These are phyloP conservation scores for Phytomonas francai DNA, from an alignment of 208 protist genomes.

Conservation along the genomic window DNA sequence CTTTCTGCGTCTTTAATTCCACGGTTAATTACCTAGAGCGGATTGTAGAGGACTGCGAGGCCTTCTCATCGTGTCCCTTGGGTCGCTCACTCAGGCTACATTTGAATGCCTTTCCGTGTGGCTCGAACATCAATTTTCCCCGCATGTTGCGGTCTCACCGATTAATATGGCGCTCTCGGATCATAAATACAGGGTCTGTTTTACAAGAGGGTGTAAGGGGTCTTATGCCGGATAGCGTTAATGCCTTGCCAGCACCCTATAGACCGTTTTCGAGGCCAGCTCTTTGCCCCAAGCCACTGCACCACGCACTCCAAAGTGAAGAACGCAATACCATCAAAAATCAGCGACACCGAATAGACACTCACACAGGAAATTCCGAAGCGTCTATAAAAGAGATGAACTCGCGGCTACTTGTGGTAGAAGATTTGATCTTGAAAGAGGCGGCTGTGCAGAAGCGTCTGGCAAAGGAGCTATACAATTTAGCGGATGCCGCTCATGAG, in stretches of 20 bases:
- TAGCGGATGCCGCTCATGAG: conserved; percentile 15
- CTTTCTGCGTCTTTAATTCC: conserved; percentile 33
- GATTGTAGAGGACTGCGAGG: conserved; percentile 41
- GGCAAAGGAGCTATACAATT: conserved; percentile 23
- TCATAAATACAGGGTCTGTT: conserved; percentile 31
- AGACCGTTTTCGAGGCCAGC: not conserved
- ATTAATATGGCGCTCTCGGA: conserved; percentile 24
- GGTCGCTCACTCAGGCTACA: conserved; percentile 29
- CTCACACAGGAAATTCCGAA: not conserved
- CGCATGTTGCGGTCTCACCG: conserved; percentile 21
- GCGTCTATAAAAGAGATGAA: conserved; percentile 17
- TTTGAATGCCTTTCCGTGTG: conserved; percentile 40
- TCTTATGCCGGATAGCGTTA: not conserved
- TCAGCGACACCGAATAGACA: not conserved
- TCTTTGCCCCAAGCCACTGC: not conserved
- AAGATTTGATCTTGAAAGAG: conserved; percentile 37
- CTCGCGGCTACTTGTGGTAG: conserved; percentile 23
- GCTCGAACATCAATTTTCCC: conserved; percentile 23
- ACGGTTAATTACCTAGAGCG: conserved; percentile 41
- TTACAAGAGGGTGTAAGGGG: not conserved
- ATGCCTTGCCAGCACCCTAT: not conserved
- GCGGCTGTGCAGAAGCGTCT: conserved; percentile 22
- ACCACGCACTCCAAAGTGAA: not conserved
- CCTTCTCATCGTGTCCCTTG: conserved; percentile 25
- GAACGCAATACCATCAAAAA: not conserved